phyloP scores from a whole-genome alignment of 257 asterid genomes.

The Ballota nigra region DNA sequence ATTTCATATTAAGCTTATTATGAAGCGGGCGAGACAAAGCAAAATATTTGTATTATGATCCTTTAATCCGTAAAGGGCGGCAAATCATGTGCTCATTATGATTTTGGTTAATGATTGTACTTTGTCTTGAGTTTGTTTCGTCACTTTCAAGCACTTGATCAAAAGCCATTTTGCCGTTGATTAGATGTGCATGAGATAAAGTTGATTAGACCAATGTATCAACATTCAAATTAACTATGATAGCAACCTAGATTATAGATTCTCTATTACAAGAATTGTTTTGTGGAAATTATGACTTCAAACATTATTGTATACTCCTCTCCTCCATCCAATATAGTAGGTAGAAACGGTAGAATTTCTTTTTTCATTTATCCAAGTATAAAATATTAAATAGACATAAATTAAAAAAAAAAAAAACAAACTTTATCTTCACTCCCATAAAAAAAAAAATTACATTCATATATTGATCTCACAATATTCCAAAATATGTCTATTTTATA shows the following conservation, averaged over 20 bases:
- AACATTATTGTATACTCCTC: no score
- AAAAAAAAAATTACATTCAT: no score
- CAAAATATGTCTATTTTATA: no score
- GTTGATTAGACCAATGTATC: conserved; percentile 19
- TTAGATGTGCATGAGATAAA: conserved; percentile 25
- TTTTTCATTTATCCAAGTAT: no score
- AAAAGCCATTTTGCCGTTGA: conserved; percentile 21
- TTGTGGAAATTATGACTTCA: background rate
- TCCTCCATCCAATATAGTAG: no score
- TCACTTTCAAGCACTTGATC: conserved; percentile 19
- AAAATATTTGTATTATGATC: background rate
- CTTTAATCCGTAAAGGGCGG: conserved; percentile 15
- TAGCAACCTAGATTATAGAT: background rate
- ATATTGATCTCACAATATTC: no score
- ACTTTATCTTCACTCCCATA: no score
- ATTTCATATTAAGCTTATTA: no score
- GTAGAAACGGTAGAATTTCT: no score
- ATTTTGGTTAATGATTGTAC: conserved; percentile 21
- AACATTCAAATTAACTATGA: background rate
- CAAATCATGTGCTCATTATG: conserved; percentile 48
- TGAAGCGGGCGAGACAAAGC: no score
- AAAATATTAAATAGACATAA: no score
- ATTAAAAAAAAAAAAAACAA: no score
- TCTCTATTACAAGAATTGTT: background rate
- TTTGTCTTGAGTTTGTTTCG: conserved; percentile 22